phyloP scores from a whole-genome alignment of 2,329 filamentous ascomycete genomes.

The Mariannaea elegans region DNA sequence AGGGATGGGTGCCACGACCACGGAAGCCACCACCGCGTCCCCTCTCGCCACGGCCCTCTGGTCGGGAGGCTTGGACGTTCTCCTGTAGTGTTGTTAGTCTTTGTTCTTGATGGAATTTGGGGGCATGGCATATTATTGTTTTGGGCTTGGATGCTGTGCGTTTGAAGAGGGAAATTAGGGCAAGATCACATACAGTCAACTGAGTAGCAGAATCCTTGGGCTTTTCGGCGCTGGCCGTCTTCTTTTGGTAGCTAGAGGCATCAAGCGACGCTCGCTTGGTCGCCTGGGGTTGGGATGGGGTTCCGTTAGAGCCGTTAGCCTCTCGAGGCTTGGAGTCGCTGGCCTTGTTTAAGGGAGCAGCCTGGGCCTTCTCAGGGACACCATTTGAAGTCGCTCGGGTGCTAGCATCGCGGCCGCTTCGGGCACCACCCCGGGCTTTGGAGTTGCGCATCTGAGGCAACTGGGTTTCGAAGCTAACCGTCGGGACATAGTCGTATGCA shows the following conservation, averaged over 20 bases:
- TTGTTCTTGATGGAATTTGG: not conserved
- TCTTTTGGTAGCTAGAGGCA: constrained; percentile 51
- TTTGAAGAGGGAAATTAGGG: not conserved
- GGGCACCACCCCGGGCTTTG: constrained; percentile 60
- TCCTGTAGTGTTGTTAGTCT: constrained; percentile 37
- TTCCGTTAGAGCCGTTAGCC: constrained; percentile 44
- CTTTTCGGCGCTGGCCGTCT: constrained; percentile 51
- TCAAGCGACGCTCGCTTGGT: constrained; percentile 59
- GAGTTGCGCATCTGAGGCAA: constrained; percentile 64
- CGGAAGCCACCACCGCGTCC: constrained; percentile 55
- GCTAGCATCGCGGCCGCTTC: constrained; percentile 49
- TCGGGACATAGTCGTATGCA: constrained; percentile 81
- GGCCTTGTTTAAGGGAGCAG: constrained; percentile 42
- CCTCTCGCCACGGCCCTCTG: constrained; percentile 51
- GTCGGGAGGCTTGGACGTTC: constrained; percentile 39
- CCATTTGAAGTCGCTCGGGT: constrained; percentile 48
- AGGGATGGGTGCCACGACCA: constrained; percentile 55
- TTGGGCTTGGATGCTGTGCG: not conserved
- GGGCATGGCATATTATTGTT: not conserved
- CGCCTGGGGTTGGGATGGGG: constrained; percentile 47
- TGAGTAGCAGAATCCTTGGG: constrained; percentile 50
- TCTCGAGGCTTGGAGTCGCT: constrained; percentile 50
- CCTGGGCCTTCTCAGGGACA: constrained; percentile 49
- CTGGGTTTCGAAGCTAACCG: constrained; percentile 86
- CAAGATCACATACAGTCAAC: constrained; percentile 49